Evolutionary conservation across 176 grass and related monocot genomes (phyloP).

Genomic region (Oryza rufipogon): DNA sequence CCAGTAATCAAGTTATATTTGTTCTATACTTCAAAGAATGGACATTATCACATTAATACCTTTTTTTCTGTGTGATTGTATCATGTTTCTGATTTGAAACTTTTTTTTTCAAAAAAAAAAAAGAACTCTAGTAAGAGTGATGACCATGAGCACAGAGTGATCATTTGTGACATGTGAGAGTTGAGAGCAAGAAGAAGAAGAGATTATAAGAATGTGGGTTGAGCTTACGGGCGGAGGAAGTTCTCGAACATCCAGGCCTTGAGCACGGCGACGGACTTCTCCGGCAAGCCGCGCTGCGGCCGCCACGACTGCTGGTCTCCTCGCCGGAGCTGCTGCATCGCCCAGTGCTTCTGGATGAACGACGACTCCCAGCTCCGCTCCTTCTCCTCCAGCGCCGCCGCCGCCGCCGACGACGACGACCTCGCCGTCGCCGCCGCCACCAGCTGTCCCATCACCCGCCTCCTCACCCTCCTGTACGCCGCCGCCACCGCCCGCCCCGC

Average conservation of each 20-base stretch:
- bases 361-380: conserved; percentile 77
- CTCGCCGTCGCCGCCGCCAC: conserved; percentile 27
- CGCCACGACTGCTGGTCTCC: conserved; percentile 77
- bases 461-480: conserved; percentile 56
- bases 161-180: neutral
- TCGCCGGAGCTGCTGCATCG: conserved; percentile 66
- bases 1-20: too few species aligned
- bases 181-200: neutral
- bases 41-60: too few species aligned
- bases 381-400: conserved; percentile 37
- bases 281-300: conserved; percentile 84
- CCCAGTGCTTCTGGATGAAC: conserved; percentile 96
- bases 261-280: conserved; percentile 90
- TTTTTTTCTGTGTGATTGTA: too few species aligned
- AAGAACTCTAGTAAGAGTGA: too few species aligned
- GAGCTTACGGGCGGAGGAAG: conserved; percentile 91
- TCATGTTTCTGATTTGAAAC: too few species aligned
- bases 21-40: too few species aligned
- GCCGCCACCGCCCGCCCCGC: conserved; percentile 41
- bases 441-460: conserved; percentile 55
- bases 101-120: too few species aligned
- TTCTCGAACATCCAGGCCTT: conserved; percentile 97
- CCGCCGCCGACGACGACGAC: neutral
- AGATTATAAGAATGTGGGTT: neutral
- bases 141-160: neutral